A percentile compares a stretch with the other conserved stretches of the same genome.
Conservation (phyloP, 1,139 yeast species). For the Barnettozyma hawaiiensis region DNA sequence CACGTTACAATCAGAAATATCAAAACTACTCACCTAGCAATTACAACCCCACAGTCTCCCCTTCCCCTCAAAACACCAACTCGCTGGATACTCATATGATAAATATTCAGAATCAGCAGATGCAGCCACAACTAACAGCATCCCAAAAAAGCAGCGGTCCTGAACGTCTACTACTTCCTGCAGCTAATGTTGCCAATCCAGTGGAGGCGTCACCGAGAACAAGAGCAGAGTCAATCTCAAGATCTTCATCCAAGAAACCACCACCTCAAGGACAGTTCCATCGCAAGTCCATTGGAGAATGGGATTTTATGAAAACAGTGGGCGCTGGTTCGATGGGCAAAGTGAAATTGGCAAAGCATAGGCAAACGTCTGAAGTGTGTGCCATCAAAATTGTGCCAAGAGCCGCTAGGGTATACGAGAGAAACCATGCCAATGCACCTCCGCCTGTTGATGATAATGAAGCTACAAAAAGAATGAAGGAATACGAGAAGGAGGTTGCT, state of each 20-base stretch:
- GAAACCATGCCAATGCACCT: conserved; percentile 71
- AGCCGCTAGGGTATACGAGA: conserved; percentile 68
- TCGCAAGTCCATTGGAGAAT: conserved; percentile 88
- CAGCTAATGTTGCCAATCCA: conserved; percentile 22
- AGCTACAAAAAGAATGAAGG: conserved; percentile 59
- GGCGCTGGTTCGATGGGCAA: conserved; percentile 99
- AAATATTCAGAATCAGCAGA: neutral
- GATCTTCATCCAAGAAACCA: conserved; percentile 17
- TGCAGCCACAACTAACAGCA: conserved; percentile 11
- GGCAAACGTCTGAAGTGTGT: conserved; percentile 74
- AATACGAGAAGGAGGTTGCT: conserved; percentile 79
- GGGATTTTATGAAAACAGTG: conserved; percentile 92
- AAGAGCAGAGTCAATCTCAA: conserved; percentile 18
- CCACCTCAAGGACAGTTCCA: conserved; percentile 48
- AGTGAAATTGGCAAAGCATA: conserved; percentile 88
- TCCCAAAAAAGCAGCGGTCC: conserved; percentile 7
- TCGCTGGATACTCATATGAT: conserved; percentile 14
- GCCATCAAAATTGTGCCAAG: conserved; percentile 82
- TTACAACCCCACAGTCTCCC: conserved; percentile 1
- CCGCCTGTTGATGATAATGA: conserved; percentile 56
- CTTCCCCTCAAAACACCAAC: conserved; percentile 16
- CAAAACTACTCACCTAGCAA: conserved; percentile 2
- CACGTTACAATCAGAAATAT: conserved; percentile 6
- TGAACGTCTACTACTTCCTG: no score
- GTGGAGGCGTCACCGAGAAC: conserved; percentile 12